Evolutionary conservation across 768 basidiomycete species (phyloP).

Genomic region (Hemileccinum impolitum): DNA sequence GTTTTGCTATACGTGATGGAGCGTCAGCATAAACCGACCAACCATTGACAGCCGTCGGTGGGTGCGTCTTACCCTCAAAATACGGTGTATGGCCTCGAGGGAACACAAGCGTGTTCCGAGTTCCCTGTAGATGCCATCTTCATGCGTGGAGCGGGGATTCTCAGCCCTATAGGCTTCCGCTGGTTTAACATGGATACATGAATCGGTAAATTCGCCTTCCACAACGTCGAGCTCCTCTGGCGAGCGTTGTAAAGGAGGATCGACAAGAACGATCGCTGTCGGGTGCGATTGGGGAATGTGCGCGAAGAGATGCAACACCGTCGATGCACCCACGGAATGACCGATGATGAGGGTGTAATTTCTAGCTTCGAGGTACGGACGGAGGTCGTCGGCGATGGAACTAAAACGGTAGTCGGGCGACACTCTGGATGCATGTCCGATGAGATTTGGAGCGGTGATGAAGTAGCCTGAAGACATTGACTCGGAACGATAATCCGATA

Average conservation of each 20-base stretch:
- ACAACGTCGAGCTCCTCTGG: background rate
- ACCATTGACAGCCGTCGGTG: too few species aligned
- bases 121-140: conserved; percentile 6
- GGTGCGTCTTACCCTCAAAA: background rate
- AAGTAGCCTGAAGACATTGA: conserved; percentile 14
- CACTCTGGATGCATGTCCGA: conserved; percentile 14
- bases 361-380: conserved; percentile 13
- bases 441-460: conserved; percentile 21
- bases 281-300: conserved; percentile 5
- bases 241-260: conserved; percentile 8
- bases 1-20: conserved; percentile 7
- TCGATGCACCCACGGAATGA: conserved; percentile 17
- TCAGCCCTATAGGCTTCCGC: background rate
- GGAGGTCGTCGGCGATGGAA: conserved; percentile 16
- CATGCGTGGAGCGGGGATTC: conserved; percentile 14
- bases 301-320: conserved; percentile 5
- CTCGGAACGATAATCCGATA: too few species aligned
- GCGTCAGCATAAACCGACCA: background rate
- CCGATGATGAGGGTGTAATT: conserved; percentile 15
- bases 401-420: conserved; percentile 10
- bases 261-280: conserved; percentile 18
- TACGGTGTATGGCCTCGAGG: background rate
- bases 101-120: conserved; percentile 14
- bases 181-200: background rate
- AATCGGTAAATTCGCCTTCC: background rate